phyloP scores from a whole-genome alignment of 2,329 filamentous ascomycete genomes.

The Apiospora koreana region DNA sequence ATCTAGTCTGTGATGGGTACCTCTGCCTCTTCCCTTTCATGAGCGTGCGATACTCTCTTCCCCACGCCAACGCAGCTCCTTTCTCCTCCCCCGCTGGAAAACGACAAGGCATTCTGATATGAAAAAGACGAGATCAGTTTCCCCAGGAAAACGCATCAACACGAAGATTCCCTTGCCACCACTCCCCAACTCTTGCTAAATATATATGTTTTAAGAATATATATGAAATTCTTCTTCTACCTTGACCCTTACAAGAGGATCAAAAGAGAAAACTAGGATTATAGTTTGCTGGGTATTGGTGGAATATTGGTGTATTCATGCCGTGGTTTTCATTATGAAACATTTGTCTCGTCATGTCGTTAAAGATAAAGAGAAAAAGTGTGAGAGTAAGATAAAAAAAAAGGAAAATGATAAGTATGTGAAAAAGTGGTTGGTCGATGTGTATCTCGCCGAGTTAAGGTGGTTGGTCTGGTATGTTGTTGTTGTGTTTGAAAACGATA shows the following conservation, averaged over 20 bases:
- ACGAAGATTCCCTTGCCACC: neutral
- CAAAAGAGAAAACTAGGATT: slow-evolving; percentile 1
- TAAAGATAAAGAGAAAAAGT: slow-evolving; percentile 11
- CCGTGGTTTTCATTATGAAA: slow-evolving; percentile 8
- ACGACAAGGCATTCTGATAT: neutral
- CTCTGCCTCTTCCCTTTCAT: neutral
- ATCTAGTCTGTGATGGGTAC: neutral
- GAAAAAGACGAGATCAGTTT: slow-evolving; percentile 4
- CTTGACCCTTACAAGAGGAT: neutral
- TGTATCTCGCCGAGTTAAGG: neutral
- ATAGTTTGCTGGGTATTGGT: slow-evolving; percentile 4
- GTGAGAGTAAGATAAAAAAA: neutral
- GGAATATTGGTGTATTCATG: slow-evolving; percentile 4
- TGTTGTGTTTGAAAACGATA: neutral
- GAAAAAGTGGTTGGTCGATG: neutral
- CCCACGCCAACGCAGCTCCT: neutral
- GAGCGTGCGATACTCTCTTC: neutral
- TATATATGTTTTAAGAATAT: neutral
- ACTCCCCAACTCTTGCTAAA: slow-evolving; percentile 1
- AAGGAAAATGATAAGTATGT: neutral
- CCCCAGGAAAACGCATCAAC: slow-evolving; percentile 6
- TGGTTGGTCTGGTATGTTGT: neutral
- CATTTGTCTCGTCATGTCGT: slow-evolving; percentile 14
- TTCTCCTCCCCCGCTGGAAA: neutral
- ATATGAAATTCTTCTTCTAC: neutral